Evolutionary conservation across 352 stramenopile genomes (phyloP).

Genomic region (Phytophthora citrophthora): DNA sequence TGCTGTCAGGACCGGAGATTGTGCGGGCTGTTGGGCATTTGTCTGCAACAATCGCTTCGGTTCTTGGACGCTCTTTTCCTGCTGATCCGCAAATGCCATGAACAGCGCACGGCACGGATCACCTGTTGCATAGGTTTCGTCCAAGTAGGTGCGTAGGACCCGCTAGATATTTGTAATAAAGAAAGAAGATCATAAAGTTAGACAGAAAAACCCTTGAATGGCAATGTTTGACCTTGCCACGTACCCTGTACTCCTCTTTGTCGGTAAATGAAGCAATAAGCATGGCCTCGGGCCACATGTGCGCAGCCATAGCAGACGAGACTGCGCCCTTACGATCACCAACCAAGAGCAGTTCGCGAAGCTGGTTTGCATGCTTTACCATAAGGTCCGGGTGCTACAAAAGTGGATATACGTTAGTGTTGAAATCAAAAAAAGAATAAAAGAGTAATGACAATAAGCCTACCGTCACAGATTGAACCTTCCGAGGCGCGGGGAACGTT

Average conservation of each 20-base stretch:
- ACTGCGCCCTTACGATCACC: conserved; percentile 82
- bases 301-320: conserved; percentile 72
- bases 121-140: conserved; percentile 75
- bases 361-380: conserved; percentile 51
- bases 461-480: conserved; percentile 47
- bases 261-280: conserved; percentile 87
- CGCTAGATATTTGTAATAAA: conserved; percentile 35
- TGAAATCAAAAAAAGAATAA: background rate
- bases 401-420: conserved; percentile 12
- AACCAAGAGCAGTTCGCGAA: conserved; percentile 77
- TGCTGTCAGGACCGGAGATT: conserved; percentile 66
- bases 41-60: conserved; percentile 72
- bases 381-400: conserved; percentile 60
- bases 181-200: conserved; percentile 6
- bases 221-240: background rate
- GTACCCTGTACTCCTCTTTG: conserved; percentile 85
- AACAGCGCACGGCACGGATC: conserved; percentile 83
- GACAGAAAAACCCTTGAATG: background rate
- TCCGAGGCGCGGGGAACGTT: conserved; percentile 56
- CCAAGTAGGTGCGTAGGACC: conserved; percentile 77
- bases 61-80: conserved; percentile 87
- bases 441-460: conserved; percentile 5
- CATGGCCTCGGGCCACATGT: conserved; percentile 91
- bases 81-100: conserved; percentile 82
- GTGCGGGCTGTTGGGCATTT: conserved; percentile 32